Percentiles rank a stretch among this genome's conserved stretches.
Evolutionary conservation across 1,284 basidiomycete genomes (phyloP).

Genomic region (Pseudozyma flocculosa): DNA sequence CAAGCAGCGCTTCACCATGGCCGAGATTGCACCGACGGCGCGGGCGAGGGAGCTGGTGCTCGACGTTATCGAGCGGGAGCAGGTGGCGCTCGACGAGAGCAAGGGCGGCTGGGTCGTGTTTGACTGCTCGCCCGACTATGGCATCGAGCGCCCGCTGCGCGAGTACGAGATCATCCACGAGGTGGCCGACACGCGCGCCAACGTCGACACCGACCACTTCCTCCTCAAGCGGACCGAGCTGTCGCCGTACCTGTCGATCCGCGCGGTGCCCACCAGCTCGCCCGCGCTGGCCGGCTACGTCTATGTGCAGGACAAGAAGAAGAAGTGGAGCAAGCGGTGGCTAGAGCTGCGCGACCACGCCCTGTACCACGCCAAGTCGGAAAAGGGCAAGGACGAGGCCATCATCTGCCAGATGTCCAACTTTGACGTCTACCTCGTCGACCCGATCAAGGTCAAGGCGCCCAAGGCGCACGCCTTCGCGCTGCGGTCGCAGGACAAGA

Average conservation of each 20-base stretch:
- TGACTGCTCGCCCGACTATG: slow-evolving; percentile 44
- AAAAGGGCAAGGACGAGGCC: slow-evolving; percentile 53
- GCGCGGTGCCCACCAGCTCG: slow-evolving; percentile 39
- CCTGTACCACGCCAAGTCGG: slow-evolving; percentile 52
- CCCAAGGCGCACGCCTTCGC: slow-evolving; percentile 53
- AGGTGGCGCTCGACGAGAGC: slow-evolving; percentile 33
- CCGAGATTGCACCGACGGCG: slow-evolving; percentile 35
- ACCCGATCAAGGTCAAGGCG: slow-evolving; percentile 31
- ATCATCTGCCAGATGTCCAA: slow-evolving; percentile 46
- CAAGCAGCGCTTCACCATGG: slow-evolving; percentile 36
- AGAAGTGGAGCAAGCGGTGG: slow-evolving; percentile 55
- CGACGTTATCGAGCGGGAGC: slow-evolving; percentile 36
- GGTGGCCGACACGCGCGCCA: slow-evolving; percentile 34
- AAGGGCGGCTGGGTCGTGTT: slow-evolving; percentile 51
- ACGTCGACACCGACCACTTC: slow-evolving; percentile 38
- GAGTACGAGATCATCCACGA: slow-evolving; percentile 55
- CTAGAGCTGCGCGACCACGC: slow-evolving; percentile 54
- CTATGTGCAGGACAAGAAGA: slow-evolving; percentile 45
- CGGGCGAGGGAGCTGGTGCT: slow-evolving; percentile 43
- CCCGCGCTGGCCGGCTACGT: slow-evolving; percentile 51
- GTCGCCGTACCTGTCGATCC: slow-evolving; percentile 40
- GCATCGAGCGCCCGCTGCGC: slow-evolving; percentile 54
- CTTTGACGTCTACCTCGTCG: slow-evolving; percentile 52
- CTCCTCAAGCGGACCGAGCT: slow-evolving; percentile 51
- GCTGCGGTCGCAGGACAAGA: slow-evolving; percentile 39